A percentile compares a stretch with the other conserved stretches of the same genome.
phyloP scores from a whole-genome alignment of 73 alveolate genomes.

The Paramecium sexaurelia region DNA sequence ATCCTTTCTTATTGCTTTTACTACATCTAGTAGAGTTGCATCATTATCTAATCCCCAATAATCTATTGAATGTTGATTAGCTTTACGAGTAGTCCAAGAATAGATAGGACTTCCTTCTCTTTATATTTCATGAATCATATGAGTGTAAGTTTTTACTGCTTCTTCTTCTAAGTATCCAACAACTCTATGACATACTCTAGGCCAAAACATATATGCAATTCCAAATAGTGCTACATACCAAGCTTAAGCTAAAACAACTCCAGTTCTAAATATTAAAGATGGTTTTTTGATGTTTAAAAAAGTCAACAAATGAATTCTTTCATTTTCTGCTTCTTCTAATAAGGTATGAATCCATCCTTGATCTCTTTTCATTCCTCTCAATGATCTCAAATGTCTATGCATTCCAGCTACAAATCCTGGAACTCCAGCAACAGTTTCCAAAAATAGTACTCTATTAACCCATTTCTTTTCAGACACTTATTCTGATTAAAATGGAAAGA shows the following conservation, averaged over 20 bases:
- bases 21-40: constrained; percentile 77
- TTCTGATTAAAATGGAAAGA: constrained; percentile 52
- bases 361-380: constrained; percentile 67
- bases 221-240: constrained; percentile 68
- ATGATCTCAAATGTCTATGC: constrained; percentile 74
- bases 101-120: constrained; percentile 10
- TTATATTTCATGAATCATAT: constrained; percentile 70
- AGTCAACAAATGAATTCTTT: constrained; percentile 81
- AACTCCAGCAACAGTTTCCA: constrained; percentile 88
- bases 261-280: constrained; percentile 67
- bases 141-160: constrained; percentile 80
- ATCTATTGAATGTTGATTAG: constrained; percentile 75
- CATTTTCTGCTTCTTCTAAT: constrained; percentile 83
- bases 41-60: constrained; percentile 78
- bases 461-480: constrained; percentile 57
- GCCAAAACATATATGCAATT: constrained; percentile 68
- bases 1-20: constrained; percentile 58
- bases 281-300: constrained; percentile 77
- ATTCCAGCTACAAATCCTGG: constrained; percentile 89
- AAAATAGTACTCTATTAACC: constrained; percentile 69
- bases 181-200: constrained; percentile 79
- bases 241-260: constrained; percentile 78
- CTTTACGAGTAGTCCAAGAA: constrained; percentile 62
- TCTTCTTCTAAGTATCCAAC: constrained; percentile 87
- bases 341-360: constrained; percentile 77